phyloP scores from a whole-genome alignment of 1,139 yeast species.

The Hyphopichia wangnamkhiaoensis region DNA sequence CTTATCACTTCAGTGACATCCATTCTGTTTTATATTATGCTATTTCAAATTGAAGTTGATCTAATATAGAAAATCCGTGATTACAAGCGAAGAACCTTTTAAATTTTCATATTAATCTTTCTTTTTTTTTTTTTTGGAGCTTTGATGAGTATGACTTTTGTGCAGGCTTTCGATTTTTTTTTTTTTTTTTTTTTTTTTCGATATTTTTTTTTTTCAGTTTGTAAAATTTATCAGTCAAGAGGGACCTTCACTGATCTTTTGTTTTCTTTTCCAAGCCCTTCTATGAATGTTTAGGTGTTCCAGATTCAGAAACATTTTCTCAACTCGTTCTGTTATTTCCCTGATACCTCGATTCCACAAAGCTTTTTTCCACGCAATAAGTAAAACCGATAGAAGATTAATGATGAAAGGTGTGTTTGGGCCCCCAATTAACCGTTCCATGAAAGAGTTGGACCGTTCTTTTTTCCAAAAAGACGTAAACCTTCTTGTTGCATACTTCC shows the following conservation, averaged over 20 bases:
- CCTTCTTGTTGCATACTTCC: conserved; percentile 66
- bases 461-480: conserved; percentile 59
- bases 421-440: conserved; percentile 71
- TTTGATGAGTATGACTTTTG: conserved; percentile 2
- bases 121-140: not conserved
- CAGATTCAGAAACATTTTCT: too few relatives aligned
- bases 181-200: not conserved
- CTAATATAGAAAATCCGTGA: too few relatives aligned
- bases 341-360: not conserved
- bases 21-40: conserved; percentile 11
- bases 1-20: conserved; percentile 36
- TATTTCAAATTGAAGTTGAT: too few relatives aligned
- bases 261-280: too few relatives aligned
- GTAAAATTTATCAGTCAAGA: too few relatives aligned
- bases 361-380: conserved; percentile 16
- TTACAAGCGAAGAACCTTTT: too few relatives aligned
- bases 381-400: conserved; percentile 28
- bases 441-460: conserved; percentile 65
- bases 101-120: not conserved
- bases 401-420: conserved; percentile 35
- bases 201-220: too few relatives aligned
- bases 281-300: not conserved
- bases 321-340: not conserved
- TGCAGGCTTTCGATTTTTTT: conserved; percentile 1
- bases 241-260: too few relatives aligned